A percentile compares a stretch with the other conserved stretches of the same genome.
Evolutionary conservation across 768 basidiomycete genomes (phyloP).

Genomic region (Pilatotrama ljubarskyi): DNA sequence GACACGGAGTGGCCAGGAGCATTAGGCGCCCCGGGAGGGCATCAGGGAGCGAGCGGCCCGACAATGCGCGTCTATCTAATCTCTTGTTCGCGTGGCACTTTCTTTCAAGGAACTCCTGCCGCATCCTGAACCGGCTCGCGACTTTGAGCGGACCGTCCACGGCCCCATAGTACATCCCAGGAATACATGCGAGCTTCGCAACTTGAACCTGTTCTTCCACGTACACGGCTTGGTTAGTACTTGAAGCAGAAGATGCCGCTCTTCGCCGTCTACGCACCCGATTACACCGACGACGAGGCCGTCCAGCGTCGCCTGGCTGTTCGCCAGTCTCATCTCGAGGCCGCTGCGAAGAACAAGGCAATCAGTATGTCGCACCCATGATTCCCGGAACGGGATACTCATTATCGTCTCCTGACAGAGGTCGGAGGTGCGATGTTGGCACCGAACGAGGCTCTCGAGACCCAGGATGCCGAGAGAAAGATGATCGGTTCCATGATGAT

Average conservation of each 20-base stretch:
- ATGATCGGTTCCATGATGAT: slow-evolving; percentile 60
- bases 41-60: not conserved
- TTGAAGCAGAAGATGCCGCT: slow-evolving; percentile 3
- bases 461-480: slow-evolving; percentile 44
- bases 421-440: slow-evolving; percentile 25
- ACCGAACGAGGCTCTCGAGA: slow-evolving; percentile 22
- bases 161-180: not conserved
- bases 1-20: not conserved
- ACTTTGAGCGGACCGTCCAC: slow-evolving; percentile 4
- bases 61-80: slow-evolving; percentile 11
- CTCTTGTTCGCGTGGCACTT: not conserved
- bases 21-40: not conserved
- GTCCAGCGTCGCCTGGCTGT: slow-evolving; percentile 60
- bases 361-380: slow-evolving; percentile 44
- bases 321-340: slow-evolving; percentile 50
- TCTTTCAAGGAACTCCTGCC: no score
- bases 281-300: slow-evolving; percentile 59
- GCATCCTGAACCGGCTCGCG: not conserved
- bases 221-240: not conserved
- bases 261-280: slow-evolving; percentile 68
- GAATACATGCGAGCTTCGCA: not conserved
- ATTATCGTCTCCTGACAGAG: not conserved
- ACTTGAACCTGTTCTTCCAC: not conserved
- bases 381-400: no score
- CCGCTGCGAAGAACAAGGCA: slow-evolving; percentile 41